A percentile compares a stretch with the other conserved stretches of the same genome.
These are phyloP conservation scores for Naematelia aurantialba DNA, from an alignment of 768 basidiomycete genomes.

Conservation along the genomic window DNA sequence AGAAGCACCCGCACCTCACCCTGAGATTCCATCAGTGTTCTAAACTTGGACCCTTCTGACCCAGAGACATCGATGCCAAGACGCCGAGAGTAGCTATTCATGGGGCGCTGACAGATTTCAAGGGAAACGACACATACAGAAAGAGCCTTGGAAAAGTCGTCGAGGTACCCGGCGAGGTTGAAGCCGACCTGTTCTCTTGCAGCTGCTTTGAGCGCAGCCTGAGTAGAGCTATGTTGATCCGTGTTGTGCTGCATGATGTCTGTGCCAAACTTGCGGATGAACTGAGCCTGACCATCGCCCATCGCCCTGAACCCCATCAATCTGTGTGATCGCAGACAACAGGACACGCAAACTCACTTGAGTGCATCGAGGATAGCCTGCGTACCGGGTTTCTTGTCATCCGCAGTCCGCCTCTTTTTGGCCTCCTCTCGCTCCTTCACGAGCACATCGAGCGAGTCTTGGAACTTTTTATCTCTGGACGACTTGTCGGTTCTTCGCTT, in stretches of 20 bases:
- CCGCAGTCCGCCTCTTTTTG: slow-evolving; percentile 44
- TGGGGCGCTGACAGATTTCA: no score
- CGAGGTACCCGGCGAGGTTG: slow-evolving; percentile 49
- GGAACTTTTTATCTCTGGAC: slow-evolving; percentile 46
- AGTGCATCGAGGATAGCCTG: slow-evolving; percentile 49
- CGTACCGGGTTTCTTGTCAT: slow-evolving; percentile 49
- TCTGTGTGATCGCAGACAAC: not conserved
- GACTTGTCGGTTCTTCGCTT: slow-evolving; percentile 42
- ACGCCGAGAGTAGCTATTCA: no score
- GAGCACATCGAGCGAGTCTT: slow-evolving; percentile 47
- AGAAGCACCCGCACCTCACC: slow-evolving; percentile 46
- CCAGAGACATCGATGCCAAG: not conserved
- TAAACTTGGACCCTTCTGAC: not conserved
- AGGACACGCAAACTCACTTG: slow-evolving; percentile 38
- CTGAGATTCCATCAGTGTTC: slow-evolving; percentile 11
- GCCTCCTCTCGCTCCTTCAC: slow-evolving; percentile 38
- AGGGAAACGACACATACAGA: slow-evolving; percentile 31
- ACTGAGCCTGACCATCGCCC: slow-evolving; percentile 43
- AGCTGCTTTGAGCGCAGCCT: slow-evolving; percentile 34
- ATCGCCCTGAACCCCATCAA: slow-evolving; percentile 20
- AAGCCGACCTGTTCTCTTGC: slow-evolving; percentile 50
- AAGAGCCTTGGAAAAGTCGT: slow-evolving; percentile 49
- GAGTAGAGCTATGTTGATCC: slow-evolving; percentile 46
- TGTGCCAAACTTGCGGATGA: slow-evolving; percentile 44
- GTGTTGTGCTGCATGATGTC: slow-evolving; percentile 49